Percentiles rank a stretch among this genome's conserved stretches.
phyloP scores from a whole-genome alignment of 1,139 yeast species.

The Suhomyces bokatorum region DNA sequence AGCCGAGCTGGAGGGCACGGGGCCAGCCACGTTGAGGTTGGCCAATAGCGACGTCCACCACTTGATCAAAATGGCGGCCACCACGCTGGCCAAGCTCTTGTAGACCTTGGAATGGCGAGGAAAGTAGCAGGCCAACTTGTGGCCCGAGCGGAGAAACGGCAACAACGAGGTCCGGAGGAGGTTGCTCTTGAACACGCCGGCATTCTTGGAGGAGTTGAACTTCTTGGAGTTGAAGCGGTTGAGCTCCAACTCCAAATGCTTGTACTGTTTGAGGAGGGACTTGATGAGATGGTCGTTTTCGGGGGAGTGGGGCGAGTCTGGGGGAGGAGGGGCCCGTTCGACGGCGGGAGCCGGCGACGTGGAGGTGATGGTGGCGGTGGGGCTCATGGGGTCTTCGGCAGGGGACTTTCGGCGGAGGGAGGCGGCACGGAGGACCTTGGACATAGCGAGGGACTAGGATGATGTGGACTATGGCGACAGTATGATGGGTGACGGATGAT shows the following conservation, averaged over 20 bases:
- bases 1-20: slow-evolving; percentile 1
- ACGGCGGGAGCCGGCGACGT: slow-evolving; percentile 5
- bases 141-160: slow-evolving; percentile 55
- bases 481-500: too few relatives aligned
- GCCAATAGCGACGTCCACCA: slow-evolving; percentile 70
- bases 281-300: slow-evolving; percentile 32
- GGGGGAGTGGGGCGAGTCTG: slow-evolving; percentile 5
- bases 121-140: slow-evolving; percentile 27
- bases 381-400: slow-evolving; percentile 4
- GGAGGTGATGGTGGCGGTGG: slow-evolving; percentile 4
- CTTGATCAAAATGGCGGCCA: slow-evolving; percentile 44
- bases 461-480: neutral
- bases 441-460: slow-evolving; percentile 1
- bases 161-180: slow-evolving; percentile 64
- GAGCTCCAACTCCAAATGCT: slow-evolving; percentile 46
- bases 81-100: slow-evolving; percentile 37
- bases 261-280: slow-evolving; percentile 37
- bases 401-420: slow-evolving; percentile 1
- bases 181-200: slow-evolving; percentile 61
- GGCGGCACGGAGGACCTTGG: slow-evolving; percentile 7
- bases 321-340: slow-evolving; percentile 3
- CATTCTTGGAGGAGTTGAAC: slow-evolving; percentile 33
- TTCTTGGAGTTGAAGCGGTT: slow-evolving; percentile 45
- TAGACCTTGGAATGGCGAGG: slow-evolving; percentile 28
- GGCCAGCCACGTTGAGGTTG: slow-evolving; percentile 22